Conservation (phyloP, 495 filamentous ascomycete species). For the Platismatia glauca region DNA sequence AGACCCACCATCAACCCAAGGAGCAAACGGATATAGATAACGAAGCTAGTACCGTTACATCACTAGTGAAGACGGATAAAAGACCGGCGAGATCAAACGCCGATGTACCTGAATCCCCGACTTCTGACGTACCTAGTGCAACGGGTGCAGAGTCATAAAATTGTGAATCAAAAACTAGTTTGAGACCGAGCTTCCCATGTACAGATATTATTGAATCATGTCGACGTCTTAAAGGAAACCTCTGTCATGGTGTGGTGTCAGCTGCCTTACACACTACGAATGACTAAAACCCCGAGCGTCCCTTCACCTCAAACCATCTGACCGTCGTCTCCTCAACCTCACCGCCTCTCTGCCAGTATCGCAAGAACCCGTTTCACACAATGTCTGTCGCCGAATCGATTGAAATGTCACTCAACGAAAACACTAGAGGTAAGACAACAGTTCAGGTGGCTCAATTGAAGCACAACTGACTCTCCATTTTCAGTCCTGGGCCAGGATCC, state of each 20-base stretch:
- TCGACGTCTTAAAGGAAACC: not conserved
- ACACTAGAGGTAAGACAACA: slow-evolving; percentile 41
- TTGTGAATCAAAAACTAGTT: too few species aligned
- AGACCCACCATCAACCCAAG: not conserved
- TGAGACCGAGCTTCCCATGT: too few species aligned
- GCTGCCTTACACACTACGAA: not conserved
- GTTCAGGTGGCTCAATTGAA: not conserved
- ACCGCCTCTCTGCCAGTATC: not conserved
- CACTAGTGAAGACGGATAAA: not conserved
- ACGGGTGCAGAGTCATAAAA: too few species aligned
- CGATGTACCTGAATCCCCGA: not conserved
- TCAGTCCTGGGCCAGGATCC: slow-evolving; percentile 92
- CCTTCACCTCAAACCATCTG: not conserved
- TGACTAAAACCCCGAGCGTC: not conserved
- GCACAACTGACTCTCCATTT: slow-evolving; percentile 7
- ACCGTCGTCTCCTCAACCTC: not conserved
- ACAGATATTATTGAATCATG: not conserved
- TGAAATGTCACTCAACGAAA: slow-evolving; percentile 38
- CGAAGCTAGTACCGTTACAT: not conserved
- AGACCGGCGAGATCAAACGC: not conserved
- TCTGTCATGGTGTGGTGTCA: not conserved
- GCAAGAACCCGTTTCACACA: slow-evolving; percentile 15
- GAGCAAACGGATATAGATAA: not conserved
- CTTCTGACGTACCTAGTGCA: not conserved
- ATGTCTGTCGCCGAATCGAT: slow-evolving; percentile 42